Conservation (phyloP, 2,329 filamentous ascomycete genomes). For the Zasmidium angulare region DNA sequence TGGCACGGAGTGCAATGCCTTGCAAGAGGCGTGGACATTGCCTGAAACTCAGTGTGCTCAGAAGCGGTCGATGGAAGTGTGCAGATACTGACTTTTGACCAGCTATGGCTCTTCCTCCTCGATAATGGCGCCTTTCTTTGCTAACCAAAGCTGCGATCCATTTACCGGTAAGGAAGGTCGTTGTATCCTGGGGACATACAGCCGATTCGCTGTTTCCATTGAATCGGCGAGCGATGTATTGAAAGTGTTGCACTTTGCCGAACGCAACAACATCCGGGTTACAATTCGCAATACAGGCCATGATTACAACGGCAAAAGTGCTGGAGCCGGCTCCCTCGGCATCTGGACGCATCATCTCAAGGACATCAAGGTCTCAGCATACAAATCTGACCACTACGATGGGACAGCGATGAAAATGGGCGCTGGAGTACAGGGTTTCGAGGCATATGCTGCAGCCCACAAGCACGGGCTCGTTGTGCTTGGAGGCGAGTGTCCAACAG, state of each 20-base stretch:
- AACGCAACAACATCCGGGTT: conserved; percentile 51
- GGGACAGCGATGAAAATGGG: conserved; percentile 56
- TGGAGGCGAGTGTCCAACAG: conserved; percentile 54
- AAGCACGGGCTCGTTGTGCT: conserved; percentile 51
- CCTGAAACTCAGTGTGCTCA: conserved; percentile 45
- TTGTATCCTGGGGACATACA: conserved; percentile 48
- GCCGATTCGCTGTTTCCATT: conserved; percentile 34
- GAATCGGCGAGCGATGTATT: conserved; percentile 1
- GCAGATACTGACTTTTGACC: neutral
- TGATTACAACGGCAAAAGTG: conserved; percentile 55
- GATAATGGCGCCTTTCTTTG: conserved; percentile 41
- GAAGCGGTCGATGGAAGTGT: neutral
- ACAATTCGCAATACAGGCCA: conserved; percentile 47
- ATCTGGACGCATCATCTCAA: conserved; percentile 60
- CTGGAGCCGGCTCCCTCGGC: conserved; percentile 59
- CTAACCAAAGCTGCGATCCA: conserved; percentile 44
- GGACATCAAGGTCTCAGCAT: conserved; percentile 47
- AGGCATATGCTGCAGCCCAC: conserved; percentile 50
- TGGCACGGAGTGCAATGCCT: conserved; percentile 41
- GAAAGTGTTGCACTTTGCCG: conserved; percentile 8
- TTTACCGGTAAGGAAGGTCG: conserved; percentile 35
- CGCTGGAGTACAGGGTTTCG: conserved; percentile 53
- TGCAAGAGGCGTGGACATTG: conserved; percentile 46
- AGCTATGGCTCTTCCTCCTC: conserved; percentile 38
- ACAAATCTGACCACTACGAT: conserved; percentile 41